phyloP scores from a whole-genome alignment of 345 rosid genomes.

The Populus davidiana region DNA sequence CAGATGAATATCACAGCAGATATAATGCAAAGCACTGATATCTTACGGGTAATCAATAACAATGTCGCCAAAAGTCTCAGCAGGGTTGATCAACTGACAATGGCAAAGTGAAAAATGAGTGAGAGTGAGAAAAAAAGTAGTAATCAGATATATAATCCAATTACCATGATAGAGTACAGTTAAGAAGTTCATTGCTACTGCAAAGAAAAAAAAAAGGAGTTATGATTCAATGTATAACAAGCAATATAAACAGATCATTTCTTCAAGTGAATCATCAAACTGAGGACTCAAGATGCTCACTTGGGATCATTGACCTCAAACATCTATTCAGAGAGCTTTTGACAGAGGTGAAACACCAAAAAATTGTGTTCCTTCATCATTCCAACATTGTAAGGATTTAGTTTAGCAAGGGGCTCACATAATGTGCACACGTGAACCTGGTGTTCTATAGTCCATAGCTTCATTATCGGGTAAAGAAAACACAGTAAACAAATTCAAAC shows the following conservation, averaged over 20 bases:
- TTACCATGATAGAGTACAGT: background rate
- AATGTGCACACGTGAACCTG: background rate
- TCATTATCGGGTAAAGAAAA: background rate
- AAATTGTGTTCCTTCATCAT: background rate
- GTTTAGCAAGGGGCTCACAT: background rate
- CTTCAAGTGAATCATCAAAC: background rate
- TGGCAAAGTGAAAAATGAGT: background rate
- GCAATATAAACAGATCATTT: background rate
- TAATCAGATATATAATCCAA: background rate
- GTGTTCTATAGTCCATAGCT: background rate
- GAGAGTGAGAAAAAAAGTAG: background rate
- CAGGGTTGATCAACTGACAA: constrained; percentile 81
- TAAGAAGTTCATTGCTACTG: background rate
- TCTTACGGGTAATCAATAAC: constrained; percentile 96
- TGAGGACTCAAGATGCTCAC: background rate
- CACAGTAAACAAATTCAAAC: background rate
- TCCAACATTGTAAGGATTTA: background rate
- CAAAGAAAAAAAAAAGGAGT: background rate
- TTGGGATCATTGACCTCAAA: background rate
- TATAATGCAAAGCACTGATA: constrained; percentile 18
- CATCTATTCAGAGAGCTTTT: too few relatives aligned
- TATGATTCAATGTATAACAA: background rate
- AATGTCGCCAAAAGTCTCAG: constrained; percentile 98
- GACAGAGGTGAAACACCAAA: too few relatives aligned
- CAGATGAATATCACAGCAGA: background rate